Evolutionary conservation across 176 grass and related monocot species (phyloP), one percentile per base, ranked within the genome.

Genomic region (Microstegium vimineum): DNA sequence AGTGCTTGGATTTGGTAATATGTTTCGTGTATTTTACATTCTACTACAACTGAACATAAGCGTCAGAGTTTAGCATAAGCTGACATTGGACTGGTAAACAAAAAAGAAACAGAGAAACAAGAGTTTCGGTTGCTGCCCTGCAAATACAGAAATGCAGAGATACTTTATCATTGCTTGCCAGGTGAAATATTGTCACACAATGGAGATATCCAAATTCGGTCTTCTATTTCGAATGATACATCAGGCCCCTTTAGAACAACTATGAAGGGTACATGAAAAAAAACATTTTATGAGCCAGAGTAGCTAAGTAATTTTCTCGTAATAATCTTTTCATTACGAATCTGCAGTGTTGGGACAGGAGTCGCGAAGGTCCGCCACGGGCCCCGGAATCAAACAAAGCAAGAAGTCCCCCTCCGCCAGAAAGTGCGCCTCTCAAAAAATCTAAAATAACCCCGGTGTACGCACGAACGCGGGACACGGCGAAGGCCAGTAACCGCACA

Each of bases 271-370:
- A 66, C 81, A 69, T 22, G 76, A n/a, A 67, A 20, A 69, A 20
- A 37, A 49, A n/a, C n/a, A n/a, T n/a, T 40, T 75, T 84, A 75
- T 62, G 36, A 56, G 34, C 56, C 23, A n/a, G n/a, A n/a, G 52
- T n/a, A 64, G 52, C 83, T 88, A 67, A 76, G 51, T 79, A 78
- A 69, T 71, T 59, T 37, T 47, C 57, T 66, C 65, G 68, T 82
- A 77, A 76, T 82, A 77, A 76, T 25, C n/a, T n/a, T n/a, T n/a
- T n/a, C n/a, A n/a, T n/a, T n/a, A n/a, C n/a, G n/a, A n/a, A n/a
- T n/a, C n/a, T n/a, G n/a, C n/a, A n/a, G n/a, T n/a, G n/a, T n/a
- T n/a, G n/a, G n/a, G n/a, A n/a, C n/a, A n/a, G n/a, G n/a, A n/a
- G n/a, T n/a, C n/a, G n/a, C n/a, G n/a, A n/a, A n/a, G n/a, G n/a